Evolutionary conservation across 2,329 filamentous ascomycete genomes (phyloP).

Genomic region (Exophiala alcalophila): DNA sequence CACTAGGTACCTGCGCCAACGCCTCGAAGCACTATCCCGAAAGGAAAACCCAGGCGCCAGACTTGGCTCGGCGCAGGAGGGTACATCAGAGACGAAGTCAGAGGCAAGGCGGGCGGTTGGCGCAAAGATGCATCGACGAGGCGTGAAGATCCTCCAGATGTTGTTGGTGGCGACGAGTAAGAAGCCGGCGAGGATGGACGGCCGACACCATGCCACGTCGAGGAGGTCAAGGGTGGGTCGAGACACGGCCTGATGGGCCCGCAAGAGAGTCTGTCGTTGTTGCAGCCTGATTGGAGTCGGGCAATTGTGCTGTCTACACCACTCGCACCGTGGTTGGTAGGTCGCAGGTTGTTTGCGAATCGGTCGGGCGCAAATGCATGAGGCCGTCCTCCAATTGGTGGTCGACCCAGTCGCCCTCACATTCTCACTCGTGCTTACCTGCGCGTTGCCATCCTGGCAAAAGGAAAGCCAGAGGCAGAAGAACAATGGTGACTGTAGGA

Average conservation of each 20-base stretch:
- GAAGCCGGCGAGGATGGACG: slow-evolving; percentile 2
- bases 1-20: slow-evolving; percentile 13
- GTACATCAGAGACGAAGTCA: slow-evolving; percentile 1
- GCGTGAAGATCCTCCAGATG: slow-evolving; percentile 21
- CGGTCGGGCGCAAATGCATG: slow-evolving; percentile 24
- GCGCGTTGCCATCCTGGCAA: not conserved
- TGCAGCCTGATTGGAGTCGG: slow-evolving; percentile 10
- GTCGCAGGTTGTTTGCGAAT: slow-evolving; percentile 8
- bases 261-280: slow-evolving; percentile 1
- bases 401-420: too few species aligned
- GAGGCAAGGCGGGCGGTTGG: slow-evolving; percentile 7
- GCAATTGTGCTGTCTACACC: too few species aligned
- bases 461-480: too few species aligned
- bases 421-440: too few species aligned
- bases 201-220: slow-evolving; percentile 18
- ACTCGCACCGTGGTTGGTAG: slow-evolving; percentile 7
- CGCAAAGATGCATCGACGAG: slow-evolving; percentile 15
- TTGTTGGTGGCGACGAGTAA: slow-evolving; percentile 20
- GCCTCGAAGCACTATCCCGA: slow-evolving; percentile 3
- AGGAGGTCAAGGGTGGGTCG: slow-evolving; percentile 7
- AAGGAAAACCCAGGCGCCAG: slow-evolving; percentile 10
- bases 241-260: slow-evolving; percentile 11
- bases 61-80: slow-evolving; percentile 9
- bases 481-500: too few species aligned
- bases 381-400: not conserved